Evolutionary conservation across 164 flowering plant species (phyloP).

Genomic region (Tetrastigma voinierianum): DNA sequence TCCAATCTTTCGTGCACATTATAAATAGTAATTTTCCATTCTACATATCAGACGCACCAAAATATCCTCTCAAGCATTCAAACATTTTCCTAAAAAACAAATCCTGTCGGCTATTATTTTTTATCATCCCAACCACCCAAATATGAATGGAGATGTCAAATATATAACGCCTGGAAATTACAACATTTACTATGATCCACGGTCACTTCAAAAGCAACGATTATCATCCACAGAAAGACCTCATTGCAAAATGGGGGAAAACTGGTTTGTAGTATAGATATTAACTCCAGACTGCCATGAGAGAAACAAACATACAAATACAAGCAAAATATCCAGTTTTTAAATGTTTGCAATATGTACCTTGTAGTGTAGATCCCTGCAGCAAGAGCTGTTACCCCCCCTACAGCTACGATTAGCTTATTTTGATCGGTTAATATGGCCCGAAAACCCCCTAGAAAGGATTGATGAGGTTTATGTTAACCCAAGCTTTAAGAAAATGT

Average conservation of each 20-base stretch:
- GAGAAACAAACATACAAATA: background rate
- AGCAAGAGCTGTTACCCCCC: slow-evolving; percentile 96
- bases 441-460: slow-evolving; percentile 69
- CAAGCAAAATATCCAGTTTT: background rate
- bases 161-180: background rate
- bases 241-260: no score
- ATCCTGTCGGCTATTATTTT: background rate
- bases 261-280: no score
- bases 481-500: background rate
- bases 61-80: background rate
- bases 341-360: slow-evolving; percentile 26
- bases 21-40: background rate
- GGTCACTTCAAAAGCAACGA: no score
- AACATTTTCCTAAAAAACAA: background rate
- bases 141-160: background rate
- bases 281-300: background rate
- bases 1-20: no score
- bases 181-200: no score
- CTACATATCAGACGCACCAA: background rate
- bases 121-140: background rate
- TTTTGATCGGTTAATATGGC: slow-evolving; percentile 90
- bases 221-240: no score
- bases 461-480: background rate
- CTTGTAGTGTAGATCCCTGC: slow-evolving; percentile 95
- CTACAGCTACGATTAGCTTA: slow-evolving; percentile 89